Evolutionary conservation across 2,329 filamentous ascomycete genomes (phyloP), one percentile per base, ranked within the genome.

Genomic region (Botryotinia globosa): DNA sequence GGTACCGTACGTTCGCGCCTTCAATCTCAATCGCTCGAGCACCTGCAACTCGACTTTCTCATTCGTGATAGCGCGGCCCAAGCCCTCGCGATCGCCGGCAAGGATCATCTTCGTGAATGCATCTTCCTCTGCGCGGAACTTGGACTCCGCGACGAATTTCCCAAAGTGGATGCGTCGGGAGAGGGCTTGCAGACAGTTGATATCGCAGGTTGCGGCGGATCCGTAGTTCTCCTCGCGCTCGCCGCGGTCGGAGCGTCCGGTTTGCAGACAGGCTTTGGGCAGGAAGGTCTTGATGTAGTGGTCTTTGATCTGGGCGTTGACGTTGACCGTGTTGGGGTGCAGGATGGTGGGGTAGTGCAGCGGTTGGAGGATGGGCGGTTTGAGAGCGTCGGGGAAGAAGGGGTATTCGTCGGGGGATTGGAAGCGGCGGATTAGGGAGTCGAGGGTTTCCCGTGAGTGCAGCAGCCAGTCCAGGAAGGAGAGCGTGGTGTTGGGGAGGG

Each of bases 131-230:
- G 92, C 91, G 78, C 88, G 88, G 83, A 98, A 99, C 84, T 99
- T 99, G 74, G 91, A 91, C 86, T 99, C 96, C 61, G 96, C 96
- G 14, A 99, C 96, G 80, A 98, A 98, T 84, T 98, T 99, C 77
- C 96, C 96, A 84, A 97, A 99, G 83, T 99, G 96, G 77, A 99
- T 96, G 72, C 96, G 87, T 59, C 95, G 88, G 56, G 93, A 97
- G 64, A 99, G 84, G 5, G 96, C 92, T 85, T 99, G 96, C 76
- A 99, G 85, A 79, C 92, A 95, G 70, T 89, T 87, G 74, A 99
- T 96, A 83, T 99, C 96, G 81, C 92, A 94, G 0, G 94, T 97
- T 2, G 94, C 95, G 0, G 94, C 88, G 9, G 93, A 97, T 25
- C 96, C 96, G 84, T 98, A 99, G 84, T 99, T 98, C 83, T 98